Evolutionary conservation across 768 basidiomycete genomes (phyloP), one percentile per base, ranked within the genome.

Genomic region (Rhizopogon roseolus): DNA sequence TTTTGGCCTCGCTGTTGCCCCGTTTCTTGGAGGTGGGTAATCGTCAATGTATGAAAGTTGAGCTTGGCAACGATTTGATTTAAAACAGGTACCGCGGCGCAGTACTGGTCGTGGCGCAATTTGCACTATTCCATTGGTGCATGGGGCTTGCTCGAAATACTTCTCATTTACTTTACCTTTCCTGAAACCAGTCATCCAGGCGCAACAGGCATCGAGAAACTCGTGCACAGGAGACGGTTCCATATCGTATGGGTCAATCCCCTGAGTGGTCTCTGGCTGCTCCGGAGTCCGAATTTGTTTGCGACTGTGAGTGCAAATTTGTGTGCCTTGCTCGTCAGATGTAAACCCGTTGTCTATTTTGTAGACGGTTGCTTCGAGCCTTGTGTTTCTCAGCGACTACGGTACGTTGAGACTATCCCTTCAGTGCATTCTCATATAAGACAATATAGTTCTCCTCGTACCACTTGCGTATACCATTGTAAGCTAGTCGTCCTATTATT

Each of bases 401-500:
- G 60, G 66, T 68, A 71, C 28, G 82, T 78, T 17, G 54, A n/a
- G 1, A 9, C 13, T 1, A 16, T 16, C 9, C 22, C 6, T 16
- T n/a, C 19, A 5, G 6, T 4, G 6, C 17, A 36, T 43, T 5
- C 9, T 22, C 17, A 36, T 19, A 42, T 22, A 27, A 17, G 32
- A 14, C 6, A n/a, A 4, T 41, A 17, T 25, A 72, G 76, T 58
- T 9, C 61, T 88, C 2, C 62, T 87, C 46, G 64, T 85, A 11
- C 87, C 88, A 0, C 66, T 90, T 6, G 76, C 85, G 0, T 86
- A 81, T 56, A 88, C 86, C 0, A 73, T 90, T 28, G 87, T 88
- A 56, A 57, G 81, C 9, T 10, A 22, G 16, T 8, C 6, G 44
- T 40, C 6, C 1, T 13, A 17, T 28, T 25, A 6, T 3, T 25